A percentile compares a stretch with the other conserved stretches of the same genome.
Conservation (phyloP, 2,329 filamentous ascomycete species). For the Didymella exigua region DNA sequence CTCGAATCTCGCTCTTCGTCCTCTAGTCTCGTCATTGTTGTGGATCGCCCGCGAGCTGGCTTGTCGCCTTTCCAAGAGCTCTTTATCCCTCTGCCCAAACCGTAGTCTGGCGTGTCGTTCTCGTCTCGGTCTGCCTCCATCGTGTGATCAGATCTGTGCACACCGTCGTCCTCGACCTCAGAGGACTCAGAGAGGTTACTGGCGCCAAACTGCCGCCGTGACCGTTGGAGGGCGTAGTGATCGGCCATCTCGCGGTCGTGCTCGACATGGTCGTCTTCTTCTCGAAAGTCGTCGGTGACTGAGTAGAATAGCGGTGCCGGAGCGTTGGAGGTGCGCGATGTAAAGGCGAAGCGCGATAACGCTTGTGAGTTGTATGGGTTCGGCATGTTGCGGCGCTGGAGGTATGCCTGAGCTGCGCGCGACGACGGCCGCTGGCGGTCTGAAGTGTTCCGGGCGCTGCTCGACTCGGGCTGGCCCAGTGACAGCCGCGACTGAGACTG, state of each 20-base stretch:
- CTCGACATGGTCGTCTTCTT: constrained; percentile 92
- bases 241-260: constrained; percentile 92
- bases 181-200: constrained; percentile 84
- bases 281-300: constrained; percentile 84
- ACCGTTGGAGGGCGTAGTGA: constrained; percentile 87
- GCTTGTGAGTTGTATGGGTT: constrained; percentile 77
- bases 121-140: constrained; percentile 54
- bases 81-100: constrained; percentile 58
- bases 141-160: constrained; percentile 54
- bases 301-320: constrained; percentile 95
- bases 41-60: constrained; percentile 48
- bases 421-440: constrained; percentile 53
- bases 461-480: constrained; percentile 62
- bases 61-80: constrained; percentile 63
- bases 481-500: constrained; percentile 93
- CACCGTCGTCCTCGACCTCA: constrained; percentile 76
- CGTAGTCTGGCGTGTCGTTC: constrained; percentile 47
- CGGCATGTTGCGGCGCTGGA: constrained; percentile 58
- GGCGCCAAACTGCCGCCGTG: constrained; percentile 83
- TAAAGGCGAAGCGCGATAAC: constrained; percentile 78
- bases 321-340: constrained; percentile 74
- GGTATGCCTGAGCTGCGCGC: constrained; percentile 57
- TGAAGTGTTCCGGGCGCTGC: constrained; percentile 56
- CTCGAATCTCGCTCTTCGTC: constrained; percentile 50
- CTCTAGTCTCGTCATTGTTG: constrained; percentile 40